Base-by-base conservation (phyloP, 352 stramenopile genomes). In the Phytophthora sansomeana region DNA sequence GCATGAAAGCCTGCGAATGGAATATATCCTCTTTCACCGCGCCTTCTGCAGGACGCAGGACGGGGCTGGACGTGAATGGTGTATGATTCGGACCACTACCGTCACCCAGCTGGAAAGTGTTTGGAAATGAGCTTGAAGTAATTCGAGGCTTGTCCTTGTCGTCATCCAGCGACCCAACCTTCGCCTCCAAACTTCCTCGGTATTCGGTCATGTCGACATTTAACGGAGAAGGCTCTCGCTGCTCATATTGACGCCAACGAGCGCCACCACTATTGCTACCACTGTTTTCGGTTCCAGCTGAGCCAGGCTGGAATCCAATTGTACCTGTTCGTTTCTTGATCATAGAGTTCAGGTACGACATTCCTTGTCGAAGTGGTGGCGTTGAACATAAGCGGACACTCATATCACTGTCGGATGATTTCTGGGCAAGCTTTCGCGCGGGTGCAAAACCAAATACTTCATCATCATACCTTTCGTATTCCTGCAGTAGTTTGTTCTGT, bases 391-490 rank as follows among this genome's bases (percentile, higher is more conserved):
- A 56, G 16, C 79, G 71, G 29, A 81, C 65, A 61, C 53, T 78
- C 33, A 72, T 68, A 24, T 80, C 77, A 33, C 77, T 76, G 42
- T 80, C 82, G 1, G 58, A 84, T 36, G 68, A 85, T 36, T 79
- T 87, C 17, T 69, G 66, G 3, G 42, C 39, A 7, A 74, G 47
- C 58, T 57, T 69, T 24, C 50, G 55, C 50, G 39, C 65, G 43
- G 36, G 35, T 16, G 57, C 28, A 43, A 90, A 78, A 3, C 69
- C 72, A 72, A 93, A 93, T 8, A 89, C 85, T 59, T 81, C 65
- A 38, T 93, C 85, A 30, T 93, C 85, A 63, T 93, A 93, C 42
- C 57, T 74, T 33, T 92, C 85, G 41, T 82, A 93, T 41, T 85
- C 75, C 21, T 83, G 75, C 4, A 81, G 48, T 26, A 80, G 61